These are phyloP conservation scores for Leishmania tarentolae DNA, from an alignment of 208 protist genomes.

Conservation along the genomic window DNA sequence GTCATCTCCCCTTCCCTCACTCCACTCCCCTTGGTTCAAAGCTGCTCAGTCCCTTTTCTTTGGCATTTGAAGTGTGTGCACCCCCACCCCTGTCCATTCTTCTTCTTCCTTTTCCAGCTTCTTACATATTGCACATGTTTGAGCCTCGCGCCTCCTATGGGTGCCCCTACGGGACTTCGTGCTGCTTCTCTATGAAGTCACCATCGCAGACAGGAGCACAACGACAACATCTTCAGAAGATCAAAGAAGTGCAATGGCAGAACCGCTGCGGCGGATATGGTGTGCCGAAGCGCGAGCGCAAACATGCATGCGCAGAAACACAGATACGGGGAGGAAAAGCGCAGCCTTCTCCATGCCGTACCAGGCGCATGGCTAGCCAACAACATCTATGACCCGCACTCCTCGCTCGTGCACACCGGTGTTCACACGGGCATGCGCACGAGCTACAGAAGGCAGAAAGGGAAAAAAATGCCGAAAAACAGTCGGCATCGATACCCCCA, in stretches of 20 bases:
- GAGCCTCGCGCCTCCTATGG: neutral
- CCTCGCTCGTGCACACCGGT: neutral
- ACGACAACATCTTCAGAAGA: neutral
- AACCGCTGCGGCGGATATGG: neutral
- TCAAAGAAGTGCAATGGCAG: neutral
- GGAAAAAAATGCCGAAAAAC: neutral
- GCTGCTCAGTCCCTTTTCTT: neutral
- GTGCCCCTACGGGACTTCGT: neutral
- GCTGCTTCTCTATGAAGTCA: slow-evolving; percentile 2
- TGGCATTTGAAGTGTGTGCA: neutral
- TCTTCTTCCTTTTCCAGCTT: neutral
- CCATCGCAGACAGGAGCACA: neutral
- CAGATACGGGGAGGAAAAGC: neutral
- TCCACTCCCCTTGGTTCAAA: neutral
- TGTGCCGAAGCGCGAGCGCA: neutral
- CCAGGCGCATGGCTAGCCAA: neutral
- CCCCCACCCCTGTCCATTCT: neutral
- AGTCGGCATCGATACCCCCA: neutral
- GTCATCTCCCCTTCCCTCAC: neutral
- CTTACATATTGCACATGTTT: too few relatives aligned
- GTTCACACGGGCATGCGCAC: neutral
- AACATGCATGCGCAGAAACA: neutral
- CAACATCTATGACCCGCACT: neutral
- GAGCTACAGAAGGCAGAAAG: neutral
- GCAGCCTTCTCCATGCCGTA: neutral